Evolutionary conservation across 2,329 filamentous ascomycete species (phyloP), one percentile per base, ranked within the genome.

Genomic region (Ascochyta pisi): DNA sequence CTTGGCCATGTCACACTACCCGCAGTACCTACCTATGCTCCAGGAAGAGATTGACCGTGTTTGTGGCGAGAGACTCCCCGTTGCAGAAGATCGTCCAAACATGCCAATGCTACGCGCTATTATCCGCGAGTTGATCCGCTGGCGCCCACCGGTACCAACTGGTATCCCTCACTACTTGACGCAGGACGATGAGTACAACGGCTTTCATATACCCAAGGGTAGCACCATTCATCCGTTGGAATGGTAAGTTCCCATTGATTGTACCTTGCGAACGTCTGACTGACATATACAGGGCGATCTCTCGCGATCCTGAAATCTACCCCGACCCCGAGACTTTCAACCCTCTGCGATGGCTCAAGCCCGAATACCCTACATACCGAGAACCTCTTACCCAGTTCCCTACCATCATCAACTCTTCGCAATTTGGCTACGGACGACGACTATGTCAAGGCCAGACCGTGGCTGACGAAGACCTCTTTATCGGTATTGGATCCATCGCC

Each of bases 241-340:
- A 61, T 79, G 77, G 77, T 77, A 61, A 70, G 72, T 61, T 35
- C n/a, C 22, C 1, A 1, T 24, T 23, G 6, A 1, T 8, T 37
- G n/a, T 31, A 15, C 9, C 16, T 40, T 19, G n/a, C 12, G 16
- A 47, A 15, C 19, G 9, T 10, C 5, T 37, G 35, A 49, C 65
- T 66, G 61, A 69, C 23, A 41, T 27, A 15, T 38, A 24, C 43
- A 81, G 79, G 79, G 77, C 82, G 26, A 83, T 85, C 60, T 78
- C 83, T 29, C 80, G 82, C 26, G 82, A 84, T 50, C 78, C 81
- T 8, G 69, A 70, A 2, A 76, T 80, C 34, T 85, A 82, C 64
- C 82, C 82, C 2, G 39, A 95, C 70, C 92, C 95, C 3, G 94
- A 98, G 70, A 72, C 73, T 23, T 85, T 84, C 72, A 79, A 81